Evolutionary conservation across 768 basidiomycete genomes (phyloP).

Genomic region (Dioszegia aurantiaca): DNA sequence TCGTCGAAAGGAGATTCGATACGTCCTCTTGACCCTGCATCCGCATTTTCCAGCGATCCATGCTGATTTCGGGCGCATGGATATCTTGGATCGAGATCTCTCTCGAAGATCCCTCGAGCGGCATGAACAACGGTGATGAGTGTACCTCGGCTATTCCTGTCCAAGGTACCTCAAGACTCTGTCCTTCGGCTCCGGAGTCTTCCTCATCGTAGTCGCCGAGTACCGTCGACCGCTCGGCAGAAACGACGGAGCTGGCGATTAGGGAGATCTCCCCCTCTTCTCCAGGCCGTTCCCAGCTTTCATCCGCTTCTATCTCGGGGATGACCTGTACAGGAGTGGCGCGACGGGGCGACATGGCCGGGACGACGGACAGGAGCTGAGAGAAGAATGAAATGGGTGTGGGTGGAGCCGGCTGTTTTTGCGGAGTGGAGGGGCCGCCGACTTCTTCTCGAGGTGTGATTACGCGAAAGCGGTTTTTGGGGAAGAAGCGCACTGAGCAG

Average conservation of each 20-base stretch:
- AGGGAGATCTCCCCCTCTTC: conserved; percentile 46
- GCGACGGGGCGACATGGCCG: conserved; percentile 35
- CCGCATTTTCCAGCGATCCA: conserved; percentile 11
- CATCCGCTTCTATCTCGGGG: conserved; percentile 17
- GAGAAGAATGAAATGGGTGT: conserved; percentile 40
- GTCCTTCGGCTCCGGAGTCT: conserved; percentile 3
- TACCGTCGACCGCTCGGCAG: conserved; percentile 16
- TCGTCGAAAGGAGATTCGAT: conserved; percentile 38
- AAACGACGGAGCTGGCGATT: conserved; percentile 28
- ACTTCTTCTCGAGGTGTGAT: conserved; percentile 37
- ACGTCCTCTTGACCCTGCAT: conserved; percentile 37
- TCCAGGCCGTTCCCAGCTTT: conserved; percentile 44
- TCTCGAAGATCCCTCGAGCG: conserved; percentile 20
- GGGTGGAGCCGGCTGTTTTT: conserved; percentile 9
- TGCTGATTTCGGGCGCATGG: conserved; percentile 21
- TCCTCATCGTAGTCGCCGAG: conserved; percentile 19
- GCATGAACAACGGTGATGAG: conserved; percentile 33
- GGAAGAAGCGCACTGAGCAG: conserved; percentile 43
- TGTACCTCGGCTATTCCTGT: conserved; percentile 32
- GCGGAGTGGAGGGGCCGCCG: conserved; percentile 18
- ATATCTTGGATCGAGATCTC: conserved; percentile 27
- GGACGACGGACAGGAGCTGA: conserved; percentile 38
- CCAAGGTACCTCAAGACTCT: conserved; percentile 30
- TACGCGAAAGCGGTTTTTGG: conserved; percentile 45
- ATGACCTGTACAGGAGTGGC: conserved; percentile 2